Base-by-base conservation (phyloP, 805 yeast species). In the Zygoascus tannicola region DNA sequence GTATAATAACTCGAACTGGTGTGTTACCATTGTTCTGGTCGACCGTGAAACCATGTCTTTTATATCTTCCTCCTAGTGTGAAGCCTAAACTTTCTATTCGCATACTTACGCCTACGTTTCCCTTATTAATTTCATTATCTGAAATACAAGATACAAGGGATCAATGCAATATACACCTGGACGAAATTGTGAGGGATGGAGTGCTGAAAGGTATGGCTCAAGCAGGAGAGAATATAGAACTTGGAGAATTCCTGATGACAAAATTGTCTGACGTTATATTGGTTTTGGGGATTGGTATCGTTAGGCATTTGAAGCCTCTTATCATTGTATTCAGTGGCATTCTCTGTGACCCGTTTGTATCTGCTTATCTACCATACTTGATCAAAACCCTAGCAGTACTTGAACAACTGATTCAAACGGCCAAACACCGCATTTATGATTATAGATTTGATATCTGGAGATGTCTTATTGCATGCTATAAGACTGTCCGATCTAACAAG, bases 91-190 rank as follows among this genome's bases (percentile, higher is more conserved):
- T 48, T 10, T 47, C 63, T 4, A 43, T 35, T 23, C 26, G 18
- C 4, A 26, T 60, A 10, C 44, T 52, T 4, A 35, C 48, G n/a
- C 46, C 63, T 45, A 70, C 77, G 34, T 65, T 64, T n/a, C 62
- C 59, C 2, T 74, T 73, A 35, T 70, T 61, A 46, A 64, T 65
- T 43, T 69, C 62, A 39, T 68, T 67, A 3, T 74, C 59, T n/a
- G 12, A 32, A 19, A 23, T 23, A 4, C 18, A 30, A 15, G 40
- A 26, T 16, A 14, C 20, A 10, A 35, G 19, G 15, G 3, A 37
- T 18, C 16, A 16, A 8, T 20, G 45, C 16, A 22, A 35, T 22
- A 7, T 23, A 18, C 30, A 66, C 2, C 71, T 42, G n/a, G 48
- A 59, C 39, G 41, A 33, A 22, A 35, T 60, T 5, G 48, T 62